Evolutionary conservation across 2,329 filamentous ascomycete species (phyloP).

Genomic region (Phoma sp.): DNA sequence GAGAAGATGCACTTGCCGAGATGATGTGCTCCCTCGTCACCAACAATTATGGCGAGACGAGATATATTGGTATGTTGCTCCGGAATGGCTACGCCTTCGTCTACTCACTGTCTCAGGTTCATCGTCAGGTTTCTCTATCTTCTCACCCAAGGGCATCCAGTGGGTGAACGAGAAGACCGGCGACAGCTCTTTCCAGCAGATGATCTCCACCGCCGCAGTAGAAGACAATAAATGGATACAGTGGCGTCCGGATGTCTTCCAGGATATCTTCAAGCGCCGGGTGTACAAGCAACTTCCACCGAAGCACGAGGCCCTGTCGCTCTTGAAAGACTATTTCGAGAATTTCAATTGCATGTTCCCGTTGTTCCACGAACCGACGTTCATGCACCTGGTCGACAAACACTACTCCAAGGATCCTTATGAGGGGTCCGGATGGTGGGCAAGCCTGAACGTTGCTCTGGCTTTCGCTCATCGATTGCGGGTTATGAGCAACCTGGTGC

Average conservation of each 20-base stretch:
- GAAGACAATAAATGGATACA: slow-evolving; percentile 96
- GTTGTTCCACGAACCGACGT: slow-evolving; percentile 94
- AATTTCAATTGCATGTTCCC: slow-evolving; percentile 99
- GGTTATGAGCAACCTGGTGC: slow-evolving; percentile 92
- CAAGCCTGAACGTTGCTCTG: slow-evolving; percentile 88
- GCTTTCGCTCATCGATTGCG: slow-evolving; percentile 92
- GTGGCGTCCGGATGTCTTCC: slow-evolving; percentile 98
- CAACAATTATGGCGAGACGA: slow-evolving; percentile 90
- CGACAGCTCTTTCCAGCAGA: slow-evolving; percentile 91
- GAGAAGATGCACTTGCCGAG: slow-evolving; percentile 88
- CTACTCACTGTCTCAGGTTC: slow-evolving; percentile 65
- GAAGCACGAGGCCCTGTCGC: slow-evolving; percentile 83
- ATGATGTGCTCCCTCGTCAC: slow-evolving; percentile 99
- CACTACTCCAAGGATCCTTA: slow-evolving; percentile 94
- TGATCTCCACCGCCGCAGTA: slow-evolving; percentile 86
- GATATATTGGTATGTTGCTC: slow-evolving; percentile 79
- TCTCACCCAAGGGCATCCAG: slow-evolving; percentile 95
- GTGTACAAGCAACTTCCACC: slow-evolving; percentile 83
- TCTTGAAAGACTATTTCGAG: slow-evolving; percentile 93
- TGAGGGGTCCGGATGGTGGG: slow-evolving; percentile 97
- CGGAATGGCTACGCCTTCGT: neutral
- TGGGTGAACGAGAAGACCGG: slow-evolving; percentile 99
- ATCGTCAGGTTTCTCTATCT: slow-evolving; percentile 97
- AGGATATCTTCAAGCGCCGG: slow-evolving; percentile 84
- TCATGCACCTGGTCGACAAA: slow-evolving; percentile 94